Base-by-base conservation (phyloP, 805 yeast genomes). In the Hanseniaspora osmophila region DNA sequence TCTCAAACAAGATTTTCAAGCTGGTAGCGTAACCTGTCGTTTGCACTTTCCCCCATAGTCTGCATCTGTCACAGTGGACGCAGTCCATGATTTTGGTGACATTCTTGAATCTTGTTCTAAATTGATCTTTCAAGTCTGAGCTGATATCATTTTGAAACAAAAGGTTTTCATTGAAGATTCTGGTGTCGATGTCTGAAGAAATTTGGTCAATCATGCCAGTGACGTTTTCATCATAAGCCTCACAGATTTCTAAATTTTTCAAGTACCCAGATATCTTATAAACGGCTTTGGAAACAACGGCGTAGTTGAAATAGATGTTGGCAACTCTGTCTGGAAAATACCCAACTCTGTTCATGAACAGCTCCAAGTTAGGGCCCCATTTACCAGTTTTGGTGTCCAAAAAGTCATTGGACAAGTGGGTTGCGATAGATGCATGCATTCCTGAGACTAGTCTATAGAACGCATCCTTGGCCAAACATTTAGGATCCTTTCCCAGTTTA, bases 11-110 rank as follows among this genome's bases (percentile, higher is more conserved):
- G 19, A 90, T 74, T 61, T 92, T 92, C 57, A 92, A 73, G 1
- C 96, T 94, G 9, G 99, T 92, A 16, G 96, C 99, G 62, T 92
- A 92, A 17, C 99, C 99, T 13, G 92, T 85, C 1, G 95, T 86
- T 67, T 92, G 98, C 30, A 92, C 75, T 63, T 92, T 92, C 10
- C 98, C 98, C 99, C 99, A 92, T 64, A 92, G 69, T 56, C 96
- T 75, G 63, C 99, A 92, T 59, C 96, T 73, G 60, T 92, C 98
- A 68, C 99, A 92, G 35, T 95, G 96, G 37, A 92, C 97, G 67
- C 99, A 92, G 62, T 90, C 96, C 96, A 92, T 92, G 40, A 92
- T 77, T 43, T 84, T 80, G 17, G 94, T 80, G 19, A 92, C 94
- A 59, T 92, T 92, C 57, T 78, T 80, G 62, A 92, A 94, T 44